phyloP scores from a whole-genome alignment of 805 yeast species.

The Ogataea angusta region DNA sequence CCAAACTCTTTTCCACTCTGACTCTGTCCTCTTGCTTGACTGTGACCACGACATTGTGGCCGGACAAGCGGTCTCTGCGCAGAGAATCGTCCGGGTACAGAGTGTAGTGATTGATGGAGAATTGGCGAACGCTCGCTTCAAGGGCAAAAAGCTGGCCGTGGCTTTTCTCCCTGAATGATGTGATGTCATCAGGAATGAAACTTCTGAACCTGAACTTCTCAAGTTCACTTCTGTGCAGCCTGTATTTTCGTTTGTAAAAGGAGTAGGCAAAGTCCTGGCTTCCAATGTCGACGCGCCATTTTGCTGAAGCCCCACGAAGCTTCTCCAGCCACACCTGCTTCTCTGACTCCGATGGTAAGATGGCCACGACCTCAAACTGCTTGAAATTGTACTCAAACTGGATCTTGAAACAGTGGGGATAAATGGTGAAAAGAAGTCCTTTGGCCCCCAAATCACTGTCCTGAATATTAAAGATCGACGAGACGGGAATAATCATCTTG shows the following conservation, averaged over 20 bases:
- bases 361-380: conserved; percentile 43
- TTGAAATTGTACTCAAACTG: conserved; percentile 42
- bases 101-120: conserved; percentile 17
- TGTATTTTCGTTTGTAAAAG: conserved; percentile 16
- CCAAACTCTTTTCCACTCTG: conserved; percentile 28
- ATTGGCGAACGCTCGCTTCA: conserved; percentile 20
- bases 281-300: conserved; percentile 33
- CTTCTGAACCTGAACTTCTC: conserved; percentile 16
- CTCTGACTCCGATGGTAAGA: conserved; percentile 36
- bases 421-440: conserved; percentile 29
- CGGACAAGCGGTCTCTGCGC: conserved; percentile 8
- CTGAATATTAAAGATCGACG: conserved; percentile 26
- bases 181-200: conserved; percentile 16
- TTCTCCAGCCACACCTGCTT: conserved; percentile 40
- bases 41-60: conserved; percentile 3
- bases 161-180: conserved; percentile 13
- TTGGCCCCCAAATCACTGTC: conserved; percentile 23
- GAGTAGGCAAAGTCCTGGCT: conserved; percentile 29
- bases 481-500: conserved; percentile 47
- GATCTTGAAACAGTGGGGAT: conserved; percentile 39
- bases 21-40: conserved; percentile 22
- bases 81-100: conserved; percentile 10
- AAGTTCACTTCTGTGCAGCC: conserved; percentile 4
- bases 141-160: conserved; percentile 24
- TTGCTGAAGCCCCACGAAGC: conserved; percentile 7